phyloP scores from a whole-genome alignment of 2,329 filamentous ascomycete genomes.

The Laburnicola sp. region DNA sequence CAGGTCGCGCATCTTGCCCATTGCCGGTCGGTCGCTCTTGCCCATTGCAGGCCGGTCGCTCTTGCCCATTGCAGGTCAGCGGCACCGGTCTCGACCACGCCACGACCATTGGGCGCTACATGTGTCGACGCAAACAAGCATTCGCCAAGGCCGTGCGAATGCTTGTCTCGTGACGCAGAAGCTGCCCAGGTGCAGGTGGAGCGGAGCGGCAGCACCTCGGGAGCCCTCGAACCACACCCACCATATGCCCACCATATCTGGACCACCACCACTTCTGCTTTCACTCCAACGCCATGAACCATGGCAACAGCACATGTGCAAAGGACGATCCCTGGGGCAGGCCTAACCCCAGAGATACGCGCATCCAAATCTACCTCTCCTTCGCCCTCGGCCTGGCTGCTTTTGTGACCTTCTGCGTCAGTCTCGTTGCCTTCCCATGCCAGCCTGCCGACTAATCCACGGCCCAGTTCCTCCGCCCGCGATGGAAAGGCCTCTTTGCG shows the following conservation, averaged over 20 bases:
- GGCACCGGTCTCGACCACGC: constrained; percentile 3
- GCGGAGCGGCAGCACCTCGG: constrained; percentile 5
- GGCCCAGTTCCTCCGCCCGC: constrained; percentile 74
- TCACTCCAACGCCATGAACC: constrained; percentile 22
- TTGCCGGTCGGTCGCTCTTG: no score
- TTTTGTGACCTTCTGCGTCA: constrained; percentile 75
- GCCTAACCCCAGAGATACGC: constrained; percentile 50
- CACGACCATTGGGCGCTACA: constrained; percentile 4
- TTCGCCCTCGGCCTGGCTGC: constrained; percentile 69
- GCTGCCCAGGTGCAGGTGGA: no score
- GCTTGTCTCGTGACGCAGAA: constrained; percentile 19
- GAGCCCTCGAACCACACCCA: background rate
- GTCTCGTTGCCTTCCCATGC: constrained; percentile 32
- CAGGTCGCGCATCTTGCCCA: no score
- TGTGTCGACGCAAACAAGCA: constrained; percentile 23
- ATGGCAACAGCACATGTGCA: constrained; percentile 20
- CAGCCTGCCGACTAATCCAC: constrained; percentile 26
- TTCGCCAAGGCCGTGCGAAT: constrained; percentile 30
- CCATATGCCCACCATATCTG: no score
- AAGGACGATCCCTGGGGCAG: constrained; percentile 37
- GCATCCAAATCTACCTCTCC: constrained; percentile 72
- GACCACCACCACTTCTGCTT: background rate
- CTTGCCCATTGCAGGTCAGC: background rate
- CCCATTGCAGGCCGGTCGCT: no score
- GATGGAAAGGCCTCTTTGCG: constrained; percentile 90